phyloP scores from a whole-genome alignment of 2,329 filamentous ascomycete species.

The Incumbomyces lentus region DNA sequence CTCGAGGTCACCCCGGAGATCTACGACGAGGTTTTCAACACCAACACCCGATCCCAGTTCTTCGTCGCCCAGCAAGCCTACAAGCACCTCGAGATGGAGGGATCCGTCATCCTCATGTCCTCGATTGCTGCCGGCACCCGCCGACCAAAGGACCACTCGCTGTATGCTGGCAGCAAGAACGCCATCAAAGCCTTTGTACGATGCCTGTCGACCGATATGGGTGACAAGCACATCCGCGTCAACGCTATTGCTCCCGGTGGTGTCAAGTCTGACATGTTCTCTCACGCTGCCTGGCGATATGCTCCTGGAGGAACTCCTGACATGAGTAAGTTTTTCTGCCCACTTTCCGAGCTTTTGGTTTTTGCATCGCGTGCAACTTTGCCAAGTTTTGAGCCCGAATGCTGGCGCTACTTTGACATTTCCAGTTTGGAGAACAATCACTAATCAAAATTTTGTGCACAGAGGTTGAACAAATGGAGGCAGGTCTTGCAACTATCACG shows the following conservation, averaged over 20 bases:
- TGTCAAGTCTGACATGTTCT: constrained; percentile 70
- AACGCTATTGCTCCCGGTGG: constrained; percentile 64
- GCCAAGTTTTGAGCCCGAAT: too few species aligned
- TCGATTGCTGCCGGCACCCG: constrained; percentile 50
- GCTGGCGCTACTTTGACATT: too few species aligned
- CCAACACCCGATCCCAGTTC: constrained; percentile 55
- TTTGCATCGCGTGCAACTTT: neutral
- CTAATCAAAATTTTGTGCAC: constrained; percentile 3
- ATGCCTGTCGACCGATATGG: constrained; percentile 61
- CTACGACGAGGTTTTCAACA: constrained; percentile 49
- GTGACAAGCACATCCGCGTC: constrained; percentile 56
- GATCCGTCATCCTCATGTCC: constrained; percentile 53
- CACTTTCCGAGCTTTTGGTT: too few species aligned
- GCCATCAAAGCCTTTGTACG: constrained; percentile 64
- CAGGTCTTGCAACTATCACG: constrained; percentile 46
- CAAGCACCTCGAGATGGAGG: constrained; percentile 57
- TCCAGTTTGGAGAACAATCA: too few species aligned
- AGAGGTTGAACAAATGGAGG: constrained; percentile 44
- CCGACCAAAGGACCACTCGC: constrained; percentile 55
- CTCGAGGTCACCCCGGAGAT: constrained; percentile 55
- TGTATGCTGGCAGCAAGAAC: constrained; percentile 64
- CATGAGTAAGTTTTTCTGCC: constrained; percentile 8
- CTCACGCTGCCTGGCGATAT: constrained; percentile 58
- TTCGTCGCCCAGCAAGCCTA: constrained; percentile 61
- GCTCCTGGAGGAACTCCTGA: constrained; percentile 44